phyloP scores from a whole-genome alignment of 2,329 filamentous ascomycete genomes.

The Penicillium aurantiogriseum region DNA sequence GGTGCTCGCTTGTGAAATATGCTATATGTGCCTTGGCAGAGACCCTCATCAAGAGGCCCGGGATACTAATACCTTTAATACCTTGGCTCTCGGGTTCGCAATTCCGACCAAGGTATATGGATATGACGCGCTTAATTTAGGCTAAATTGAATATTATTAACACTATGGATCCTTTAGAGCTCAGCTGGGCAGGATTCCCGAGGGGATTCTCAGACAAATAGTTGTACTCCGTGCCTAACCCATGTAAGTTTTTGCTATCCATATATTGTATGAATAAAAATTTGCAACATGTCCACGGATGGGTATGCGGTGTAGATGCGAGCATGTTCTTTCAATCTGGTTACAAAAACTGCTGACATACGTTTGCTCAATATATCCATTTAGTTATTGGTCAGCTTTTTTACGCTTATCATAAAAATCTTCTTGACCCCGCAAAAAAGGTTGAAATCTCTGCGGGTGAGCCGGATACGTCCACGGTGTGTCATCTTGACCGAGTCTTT shows the following conservation, averaged over 20 bases:
- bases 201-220: neutral
- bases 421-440: neutral
- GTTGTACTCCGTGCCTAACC: neutral
- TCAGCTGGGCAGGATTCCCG: neutral
- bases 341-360: neutral
- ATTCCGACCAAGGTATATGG: neutral
- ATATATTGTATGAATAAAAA: neutral
- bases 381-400: neutral
- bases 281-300: neutral
- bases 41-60: neutral
- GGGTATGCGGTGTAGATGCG: neutral
- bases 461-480: neutral
- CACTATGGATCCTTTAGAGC: neutral
- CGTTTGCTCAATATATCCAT: neutral
- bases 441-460: slow-evolving; percentile 1
- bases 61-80: neutral
- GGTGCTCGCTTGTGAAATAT: too few species aligned
- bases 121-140: neutral
- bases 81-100: neutral
- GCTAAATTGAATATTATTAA: too few species aligned
- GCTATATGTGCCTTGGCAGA: neutral
- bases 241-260: neutral
- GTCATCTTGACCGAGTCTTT: neutral
- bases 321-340: neutral
- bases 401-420: neutral